Base-by-base conservation (phyloP, 768 basidiomycete species). In the Dioszegia hungarica region DNA sequence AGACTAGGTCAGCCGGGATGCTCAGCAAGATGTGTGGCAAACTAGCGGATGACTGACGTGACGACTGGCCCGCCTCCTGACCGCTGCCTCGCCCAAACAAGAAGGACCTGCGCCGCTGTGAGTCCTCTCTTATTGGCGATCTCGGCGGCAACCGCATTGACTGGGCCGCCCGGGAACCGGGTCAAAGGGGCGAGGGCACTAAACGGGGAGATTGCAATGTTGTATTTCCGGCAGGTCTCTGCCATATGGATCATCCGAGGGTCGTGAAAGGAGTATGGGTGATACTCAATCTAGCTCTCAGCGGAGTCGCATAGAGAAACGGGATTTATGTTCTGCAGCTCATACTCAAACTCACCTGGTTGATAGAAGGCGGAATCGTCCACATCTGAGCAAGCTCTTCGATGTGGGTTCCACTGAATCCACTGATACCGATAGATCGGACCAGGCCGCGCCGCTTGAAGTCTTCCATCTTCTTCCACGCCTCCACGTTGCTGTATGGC, bases 391-490 rank as follows among this genome's bases (percentile, higher is more conserved):
- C 54, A 36, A 77, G 33, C 51, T 68, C 67, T 29, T 75, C 59
- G 25, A 78, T 51, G 60, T 80, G 75, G 22, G 65, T 61, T 19
- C 74, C 46, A 2, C 74, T 63, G 56, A 72, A 79, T 65, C 79
- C 79, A 22, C 70, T 74, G 1, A 79, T 75, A 1, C 79, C 79
- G 56, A 80, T 78, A 12, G 70, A 70, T 52, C 69, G 75, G 27
- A 79, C 72, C 33, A 79, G 64, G 2, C 82, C 82, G 54, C 78
- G 80, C 11, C 48, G 65, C 65, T 83, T 78, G 34, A 82, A 76
- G 36, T 79, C 81, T 64, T 86, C 85, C 81, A 87, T 81, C 5
- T 77, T 81, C 45, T 79, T 79, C 86, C 86, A 87, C 48, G 81
- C 70, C 25, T 82, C 79, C 54, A 77, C 77, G 51, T 86, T 28